Conservation (phyloP, 495 filamentous ascomycete genomes). For the Aspergillus avenaceus region DNA sequence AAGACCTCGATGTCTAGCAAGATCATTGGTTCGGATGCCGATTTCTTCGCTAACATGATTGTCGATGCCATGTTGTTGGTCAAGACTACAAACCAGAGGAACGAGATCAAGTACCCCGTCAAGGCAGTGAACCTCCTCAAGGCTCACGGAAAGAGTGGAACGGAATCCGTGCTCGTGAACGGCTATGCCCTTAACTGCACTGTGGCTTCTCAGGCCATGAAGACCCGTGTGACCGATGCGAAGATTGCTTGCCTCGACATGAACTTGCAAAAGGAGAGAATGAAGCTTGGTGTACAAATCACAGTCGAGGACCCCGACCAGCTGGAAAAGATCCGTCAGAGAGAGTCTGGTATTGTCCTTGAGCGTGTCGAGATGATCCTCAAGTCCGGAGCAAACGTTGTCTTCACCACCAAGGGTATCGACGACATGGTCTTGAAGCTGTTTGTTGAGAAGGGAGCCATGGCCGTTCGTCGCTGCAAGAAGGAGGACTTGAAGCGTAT, state of each 20-base stretch:
- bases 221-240: conserved; percentile 84
- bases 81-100: conserved; percentile 83
- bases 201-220: conserved; percentile 97
- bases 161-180: conserved; percentile 87
- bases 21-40: conserved; percentile 92
- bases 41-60: conserved; percentile 96
- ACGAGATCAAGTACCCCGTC: conserved; percentile 93
- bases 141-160: conserved; percentile 88
- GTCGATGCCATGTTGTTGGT: conserved; percentile 96
- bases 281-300: conserved; percentile 98
- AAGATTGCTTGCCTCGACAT: conserved; percentile 98
- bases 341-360: conserved; percentile 88
- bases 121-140: conserved; percentile 99
- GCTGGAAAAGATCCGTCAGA: conserved; percentile 90
- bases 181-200: conserved; percentile 99
- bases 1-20: conserved; percentile 99
- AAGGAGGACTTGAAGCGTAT: conserved; percentile 97
- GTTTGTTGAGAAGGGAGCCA: conserved; percentile 91
- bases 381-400: conserved; percentile 93
- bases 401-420: conserved; percentile 97
- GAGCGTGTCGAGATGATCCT: conserved; percentile 96
- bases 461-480: conserved; percentile 95
- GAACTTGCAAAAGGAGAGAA: conserved; percentile 96
- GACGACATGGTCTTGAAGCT: conserved; percentile 93
- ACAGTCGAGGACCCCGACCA: conserved; percentile 96